These are phyloP conservation scores for Yamadazyma triangularis DNA, from an alignment of 1,139 yeast genomes.

Conservation along the genomic window DNA sequence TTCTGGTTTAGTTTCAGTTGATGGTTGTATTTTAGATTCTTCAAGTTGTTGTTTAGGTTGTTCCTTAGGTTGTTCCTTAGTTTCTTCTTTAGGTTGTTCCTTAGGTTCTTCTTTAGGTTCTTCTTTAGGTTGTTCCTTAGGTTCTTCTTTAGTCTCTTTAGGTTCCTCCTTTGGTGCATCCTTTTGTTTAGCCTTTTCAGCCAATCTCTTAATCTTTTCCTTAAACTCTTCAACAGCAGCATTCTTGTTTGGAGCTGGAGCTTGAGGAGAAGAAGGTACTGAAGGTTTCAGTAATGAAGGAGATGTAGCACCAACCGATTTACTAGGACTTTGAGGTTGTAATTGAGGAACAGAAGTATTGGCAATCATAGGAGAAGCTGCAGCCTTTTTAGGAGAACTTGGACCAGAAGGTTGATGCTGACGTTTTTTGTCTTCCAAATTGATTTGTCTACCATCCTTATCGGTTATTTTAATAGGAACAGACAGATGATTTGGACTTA, in stretches of 20 bases:
- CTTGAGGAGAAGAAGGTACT: constrained; percentile 1
- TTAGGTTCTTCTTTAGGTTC: constrained; percentile 6
- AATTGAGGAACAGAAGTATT: constrained; percentile 13
- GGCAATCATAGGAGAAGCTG: constrained; percentile 2
- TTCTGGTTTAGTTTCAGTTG: constrained; percentile 1
- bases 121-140: constrained; percentile 8
- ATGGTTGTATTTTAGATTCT: constrained; percentile 1
- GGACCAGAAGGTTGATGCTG: not conserved
- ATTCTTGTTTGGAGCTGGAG: constrained; percentile 6
- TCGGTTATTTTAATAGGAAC: constrained; percentile 34
- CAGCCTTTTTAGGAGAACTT: not conserved
- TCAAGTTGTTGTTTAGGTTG: constrained; percentile 1
- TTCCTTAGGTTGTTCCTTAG: constrained; percentile 4
- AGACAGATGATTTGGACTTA: constrained; percentile 8
- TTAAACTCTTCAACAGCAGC: constrained; percentile 13
- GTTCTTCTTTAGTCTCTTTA: constrained; percentile 6
- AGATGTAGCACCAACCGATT: too few relatives aligned
- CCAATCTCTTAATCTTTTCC: constrained; percentile 8
- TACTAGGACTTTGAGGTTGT: not conserved
- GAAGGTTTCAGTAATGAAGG: not conserved
- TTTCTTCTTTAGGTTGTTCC: constrained; percentile 5
- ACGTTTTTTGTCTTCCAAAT: constrained; percentile 42
- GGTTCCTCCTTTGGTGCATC: constrained; percentile 7
- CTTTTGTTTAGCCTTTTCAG: constrained; percentile 13
- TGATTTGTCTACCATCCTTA: constrained; percentile 44